A percentile compares a stretch with the other conserved stretches of the same genome.
Conservation (phyloP, 768 basidiomycete genomes). For the Royoungia palumana region DNA sequence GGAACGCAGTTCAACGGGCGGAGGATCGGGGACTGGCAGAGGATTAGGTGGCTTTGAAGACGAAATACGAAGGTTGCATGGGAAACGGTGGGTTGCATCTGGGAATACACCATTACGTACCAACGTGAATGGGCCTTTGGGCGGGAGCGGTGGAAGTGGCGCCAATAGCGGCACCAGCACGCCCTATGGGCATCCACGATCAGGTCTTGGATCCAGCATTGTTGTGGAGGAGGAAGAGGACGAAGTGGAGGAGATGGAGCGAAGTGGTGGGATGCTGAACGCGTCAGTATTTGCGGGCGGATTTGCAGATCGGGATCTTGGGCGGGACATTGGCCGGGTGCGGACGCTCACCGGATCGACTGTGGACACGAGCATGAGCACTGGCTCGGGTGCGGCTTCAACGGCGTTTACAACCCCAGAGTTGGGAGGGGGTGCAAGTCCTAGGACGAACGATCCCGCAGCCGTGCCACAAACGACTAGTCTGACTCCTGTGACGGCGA, state of each 20-base stretch:
- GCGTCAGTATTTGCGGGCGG: constrained; percentile 34
- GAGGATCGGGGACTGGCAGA: constrained; percentile 30
- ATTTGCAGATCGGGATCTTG: constrained; percentile 41
- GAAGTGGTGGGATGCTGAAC: constrained; percentile 24
- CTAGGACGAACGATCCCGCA: constrained; percentile 31
- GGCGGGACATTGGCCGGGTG: constrained; percentile 39
- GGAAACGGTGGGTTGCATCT: constrained; percentile 70
- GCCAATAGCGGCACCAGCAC: constrained; percentile 68
- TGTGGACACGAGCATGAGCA: constrained; percentile 30
- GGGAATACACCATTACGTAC: constrained; percentile 59
- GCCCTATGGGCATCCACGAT: constrained; percentile 53
- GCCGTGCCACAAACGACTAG: constrained; percentile 44
- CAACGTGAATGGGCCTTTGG: constrained; percentile 43
- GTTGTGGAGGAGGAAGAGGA: constrained; percentile 77
- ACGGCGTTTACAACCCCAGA: constrained; percentile 66
- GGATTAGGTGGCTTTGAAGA: constrained; percentile 71
- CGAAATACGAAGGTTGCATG: constrained; percentile 66
- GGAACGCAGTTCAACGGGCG: constrained; percentile 39
- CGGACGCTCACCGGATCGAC: constrained; percentile 56
- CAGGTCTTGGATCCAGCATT: constrained; percentile 51
- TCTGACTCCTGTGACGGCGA: constrained; percentile 65
- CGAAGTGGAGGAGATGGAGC: constrained; percentile 59
- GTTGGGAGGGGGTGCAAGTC: constrained; percentile 34
- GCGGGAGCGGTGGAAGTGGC: constrained; percentile 39
- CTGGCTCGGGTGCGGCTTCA: constrained; percentile 40